phyloP scores from a whole-genome alignment of 176 grass and related monocot species.

The Bolboschoenus planiculmis region DNA sequence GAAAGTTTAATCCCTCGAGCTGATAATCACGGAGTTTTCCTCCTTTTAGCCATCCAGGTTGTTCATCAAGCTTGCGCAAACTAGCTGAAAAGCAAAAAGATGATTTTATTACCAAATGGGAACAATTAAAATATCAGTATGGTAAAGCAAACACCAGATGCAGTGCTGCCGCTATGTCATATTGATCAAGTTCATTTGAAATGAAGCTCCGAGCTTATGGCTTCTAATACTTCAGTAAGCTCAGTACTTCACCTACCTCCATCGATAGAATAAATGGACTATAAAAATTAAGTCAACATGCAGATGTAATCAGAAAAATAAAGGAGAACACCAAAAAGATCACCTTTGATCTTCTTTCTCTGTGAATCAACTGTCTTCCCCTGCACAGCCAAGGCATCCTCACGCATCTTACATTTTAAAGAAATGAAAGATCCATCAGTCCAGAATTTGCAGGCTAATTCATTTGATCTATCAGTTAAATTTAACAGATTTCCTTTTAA shows the following conservation, averaged over 20 bases:
- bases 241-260: neutral
- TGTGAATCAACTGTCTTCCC: conserved; percentile 96
- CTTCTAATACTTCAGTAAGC: conserved; percentile 16
- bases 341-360: conserved; percentile 94
- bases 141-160: neutral
- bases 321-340: conserved; percentile 13
- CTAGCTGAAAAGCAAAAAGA: conserved; percentile 59
- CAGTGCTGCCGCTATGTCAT: neutral
- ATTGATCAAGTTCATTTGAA: neutral
- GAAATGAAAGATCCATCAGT: conserved; percentile 8
- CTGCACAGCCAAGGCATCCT: conserved; percentile 56
- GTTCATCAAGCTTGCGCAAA: conserved; percentile 95
- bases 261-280: neutral
- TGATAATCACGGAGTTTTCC: conserved; percentile 99
- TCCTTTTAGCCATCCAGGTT: conserved; percentile 92
- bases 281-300: neutral
- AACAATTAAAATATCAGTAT: conserved; percentile 21
- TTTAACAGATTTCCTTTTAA: neutral
- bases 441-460: conserved; percentile 11
- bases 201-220: neutral
- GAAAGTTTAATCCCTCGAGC: conserved; percentile 96
- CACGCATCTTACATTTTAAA: conserved; percentile 56
- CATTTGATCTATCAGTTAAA: neutral
- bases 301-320: neutral
- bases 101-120: neutral